A percentile compares a stretch with the other conserved stretches of the same genome.
Conservation (phyloP, 768 basidiomycete species). For the Agrocybe pediades region DNA sequence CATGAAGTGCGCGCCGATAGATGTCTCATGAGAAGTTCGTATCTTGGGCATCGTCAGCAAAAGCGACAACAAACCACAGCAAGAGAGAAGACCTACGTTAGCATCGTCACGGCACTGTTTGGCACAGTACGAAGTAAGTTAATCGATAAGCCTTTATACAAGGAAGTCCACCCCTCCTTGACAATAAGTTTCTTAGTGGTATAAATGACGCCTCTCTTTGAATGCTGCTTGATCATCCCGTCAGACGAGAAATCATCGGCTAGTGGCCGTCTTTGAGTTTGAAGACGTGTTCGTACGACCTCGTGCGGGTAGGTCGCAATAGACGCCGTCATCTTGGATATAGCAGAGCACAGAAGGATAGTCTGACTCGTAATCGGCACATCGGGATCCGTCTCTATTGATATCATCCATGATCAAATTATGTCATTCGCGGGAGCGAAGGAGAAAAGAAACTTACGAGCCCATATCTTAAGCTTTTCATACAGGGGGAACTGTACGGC, state of each 20-base stretch:
- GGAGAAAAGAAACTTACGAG: constrained; percentile 72
- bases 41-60: constrained; percentile 28
- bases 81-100: constrained; percentile 63
- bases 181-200: constrained; percentile 71
- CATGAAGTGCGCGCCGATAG: constrained; percentile 35
- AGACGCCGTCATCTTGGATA: constrained; percentile 95
- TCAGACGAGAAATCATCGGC: constrained; percentile 60
- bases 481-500: constrained; percentile 98
- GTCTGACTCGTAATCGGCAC: constrained; percentile 55
- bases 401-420: constrained; percentile 8
- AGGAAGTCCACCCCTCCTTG: constrained; percentile 85
- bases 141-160: constrained; percentile 93
- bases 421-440: too few relatives aligned
- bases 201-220: constrained; percentile 67
- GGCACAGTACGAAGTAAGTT: constrained; percentile 95
- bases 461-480: constrained; percentile 85
- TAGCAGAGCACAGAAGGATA: constrained; percentile 89
- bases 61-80: background rate
- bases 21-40: constrained; percentile 58
- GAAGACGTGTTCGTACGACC: constrained; percentile 96
- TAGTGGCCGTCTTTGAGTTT: constrained; percentile 77
- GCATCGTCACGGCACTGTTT: constrained; percentile 93
- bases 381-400: constrained; percentile 45
- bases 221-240: constrained; percentile 58
- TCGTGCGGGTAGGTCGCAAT: constrained; percentile 98